Evolutionary conservation across 805 yeast genomes (phyloP).

Genomic region (Lachancea dasiensis): DNA sequence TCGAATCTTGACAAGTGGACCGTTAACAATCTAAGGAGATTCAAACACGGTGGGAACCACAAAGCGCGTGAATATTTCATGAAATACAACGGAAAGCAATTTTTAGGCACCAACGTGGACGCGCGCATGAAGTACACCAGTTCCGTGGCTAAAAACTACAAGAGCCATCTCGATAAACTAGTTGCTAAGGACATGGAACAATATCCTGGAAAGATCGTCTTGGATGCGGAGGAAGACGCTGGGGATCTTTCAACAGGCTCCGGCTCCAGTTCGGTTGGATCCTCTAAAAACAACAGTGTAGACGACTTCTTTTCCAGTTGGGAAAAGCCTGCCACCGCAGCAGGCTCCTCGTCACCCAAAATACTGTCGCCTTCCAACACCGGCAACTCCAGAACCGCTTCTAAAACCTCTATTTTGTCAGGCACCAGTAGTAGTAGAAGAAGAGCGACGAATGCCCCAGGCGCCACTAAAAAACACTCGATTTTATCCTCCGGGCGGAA

Average conservation of each 20-base stretch:
- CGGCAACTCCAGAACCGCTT: conserved; percentile 14
- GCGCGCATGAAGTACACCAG: conserved; percentile 77
- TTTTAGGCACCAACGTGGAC: conserved; percentile 47
- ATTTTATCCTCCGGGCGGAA: conserved; percentile 53
- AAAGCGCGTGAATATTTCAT: conserved; percentile 75
- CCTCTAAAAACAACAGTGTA: conserved; percentile 39
- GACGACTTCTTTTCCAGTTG: conserved; percentile 92
- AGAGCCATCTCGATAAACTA: conserved; percentile 68
- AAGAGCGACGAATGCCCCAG: conserved; percentile 19
- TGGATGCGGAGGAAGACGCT: conserved; percentile 28
- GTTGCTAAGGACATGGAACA: conserved; percentile 59
- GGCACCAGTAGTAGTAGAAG: conserved; percentile 28
- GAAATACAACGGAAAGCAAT: conserved; percentile 80
- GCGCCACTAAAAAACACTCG: conserved; percentile 36
- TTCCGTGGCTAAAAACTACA: conserved; percentile 71
- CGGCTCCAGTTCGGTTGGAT: conserved; percentile 26
- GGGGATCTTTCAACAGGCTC: conserved; percentile 20
- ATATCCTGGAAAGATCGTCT: conserved; percentile 68
- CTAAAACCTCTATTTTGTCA: conserved; percentile 22
- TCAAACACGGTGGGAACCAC: conserved; percentile 92
- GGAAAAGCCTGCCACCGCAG: conserved; percentile 65
- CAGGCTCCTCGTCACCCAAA: conserved; percentile 25
- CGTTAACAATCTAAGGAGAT: conserved; percentile 78
- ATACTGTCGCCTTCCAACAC: conserved; percentile 21
- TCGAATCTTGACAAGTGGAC: conserved; percentile 93